Percentiles rank a stretch among this genome's conserved stretches.
Evolutionary conservation across 2,329 filamentous ascomycete genomes (phyloP).

Genomic region (Chaetomiaceae sp.): DNA sequence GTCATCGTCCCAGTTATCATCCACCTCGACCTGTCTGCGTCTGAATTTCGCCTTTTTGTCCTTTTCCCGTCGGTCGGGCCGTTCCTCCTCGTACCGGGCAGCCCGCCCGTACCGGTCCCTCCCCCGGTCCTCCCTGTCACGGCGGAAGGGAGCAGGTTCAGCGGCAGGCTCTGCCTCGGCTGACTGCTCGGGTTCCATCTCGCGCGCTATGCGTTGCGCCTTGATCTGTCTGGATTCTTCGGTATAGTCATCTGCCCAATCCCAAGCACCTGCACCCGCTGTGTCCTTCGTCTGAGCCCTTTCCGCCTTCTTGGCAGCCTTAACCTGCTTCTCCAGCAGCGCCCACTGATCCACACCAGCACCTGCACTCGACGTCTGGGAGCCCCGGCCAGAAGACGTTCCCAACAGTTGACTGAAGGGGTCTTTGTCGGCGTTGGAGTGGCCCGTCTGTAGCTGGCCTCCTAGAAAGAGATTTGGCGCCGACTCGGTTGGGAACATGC

Average conservation of each 20-base stretch:
- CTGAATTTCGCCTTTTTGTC: conserved; percentile 14
- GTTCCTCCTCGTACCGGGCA: background rate
- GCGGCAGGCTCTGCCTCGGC: background rate
- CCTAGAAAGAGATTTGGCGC: background rate
- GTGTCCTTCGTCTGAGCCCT: background rate
- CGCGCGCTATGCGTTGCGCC: background rate
- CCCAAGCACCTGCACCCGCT: conserved; percentile 11
- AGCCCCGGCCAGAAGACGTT: background rate
- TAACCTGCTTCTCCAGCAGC: background rate
- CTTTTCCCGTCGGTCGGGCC: conserved; percentile 5
- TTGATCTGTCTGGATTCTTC: background rate
- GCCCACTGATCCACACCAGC: background rate
- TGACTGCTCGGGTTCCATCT: background rate
- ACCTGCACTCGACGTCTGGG: background rate
- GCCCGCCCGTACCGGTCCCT: background rate
- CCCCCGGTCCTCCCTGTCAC: background rate
- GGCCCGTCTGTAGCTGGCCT: background rate
- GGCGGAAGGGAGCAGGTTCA: background rate
- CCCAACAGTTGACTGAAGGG: background rate
- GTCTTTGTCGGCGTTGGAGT: background rate
- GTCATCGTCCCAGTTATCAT: conserved; percentile 41
- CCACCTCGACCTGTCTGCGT: conserved; percentile 28
- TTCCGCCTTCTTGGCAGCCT: background rate
- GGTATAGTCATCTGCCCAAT: conserved; percentile 17
- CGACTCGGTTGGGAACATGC: background rate